Conservation (phyloP, 2,329 filamentous ascomycete species). For the Pleomassaria siparia region DNA sequence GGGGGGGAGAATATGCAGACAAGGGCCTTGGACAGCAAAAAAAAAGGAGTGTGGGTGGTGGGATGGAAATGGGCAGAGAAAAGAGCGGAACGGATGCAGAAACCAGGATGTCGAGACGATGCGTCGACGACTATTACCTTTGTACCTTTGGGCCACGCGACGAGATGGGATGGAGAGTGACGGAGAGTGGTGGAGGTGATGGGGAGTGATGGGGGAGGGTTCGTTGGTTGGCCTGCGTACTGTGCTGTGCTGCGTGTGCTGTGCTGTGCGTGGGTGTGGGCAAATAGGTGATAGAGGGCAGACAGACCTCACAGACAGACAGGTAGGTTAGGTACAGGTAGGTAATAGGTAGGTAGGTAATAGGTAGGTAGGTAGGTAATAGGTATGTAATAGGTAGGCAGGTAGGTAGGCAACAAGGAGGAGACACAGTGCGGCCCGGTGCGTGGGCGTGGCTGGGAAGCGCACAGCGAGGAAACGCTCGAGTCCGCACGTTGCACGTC, state of each 20-base stretch:
- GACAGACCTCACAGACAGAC: no score
- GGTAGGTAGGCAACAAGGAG: neutral
- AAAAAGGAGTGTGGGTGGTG: no score
- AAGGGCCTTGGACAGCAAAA: constrained; percentile 5
- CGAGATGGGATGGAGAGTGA: neutral
- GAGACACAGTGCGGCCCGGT: neutral
- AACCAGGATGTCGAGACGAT: neutral
- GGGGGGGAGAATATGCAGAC: no score
- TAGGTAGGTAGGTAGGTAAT: no score
- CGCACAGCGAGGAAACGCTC: neutral
- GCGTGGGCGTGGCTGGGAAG: neutral
- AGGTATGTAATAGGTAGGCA: neutral
- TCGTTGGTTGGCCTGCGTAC: no score
- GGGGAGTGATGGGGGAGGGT: neutral
- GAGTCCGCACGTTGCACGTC: no score
- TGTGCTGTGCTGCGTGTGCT: no score
- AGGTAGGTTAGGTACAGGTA: no score
- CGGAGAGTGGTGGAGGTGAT: neutral
- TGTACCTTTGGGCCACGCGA: constrained; percentile 1
- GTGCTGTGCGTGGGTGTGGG: no score
- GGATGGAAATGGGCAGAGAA: neutral
- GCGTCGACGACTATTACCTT: no score
- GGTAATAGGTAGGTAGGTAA: no score
- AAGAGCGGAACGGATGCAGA: neutral
- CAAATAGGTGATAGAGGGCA: no score